Evolutionary conservation across 163 green algal species (phyloP), one percentile per base, ranked within the genome.

Genomic region (Trebouxiophyceae sp.): DNA sequence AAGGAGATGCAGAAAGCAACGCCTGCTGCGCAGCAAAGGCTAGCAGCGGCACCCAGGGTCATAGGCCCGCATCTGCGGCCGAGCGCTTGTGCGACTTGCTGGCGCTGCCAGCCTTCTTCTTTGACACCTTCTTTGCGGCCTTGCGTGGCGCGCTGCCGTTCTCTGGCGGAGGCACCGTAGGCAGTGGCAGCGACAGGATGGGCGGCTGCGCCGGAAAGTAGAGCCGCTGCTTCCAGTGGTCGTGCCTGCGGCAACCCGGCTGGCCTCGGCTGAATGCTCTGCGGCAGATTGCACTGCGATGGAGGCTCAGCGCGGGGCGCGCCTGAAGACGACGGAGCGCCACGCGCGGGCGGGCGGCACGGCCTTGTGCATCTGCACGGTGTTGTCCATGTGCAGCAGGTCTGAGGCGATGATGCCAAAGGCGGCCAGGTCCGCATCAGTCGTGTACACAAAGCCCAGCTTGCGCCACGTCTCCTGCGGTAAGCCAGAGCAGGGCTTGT

Each of bases 301-400:
- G 19, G 12, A 50, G 39, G 39, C 39, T 50, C 39, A 50, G 39
- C 39, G 19, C 39, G 39, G 39, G 39, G 12, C 19, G 12, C 19
- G 39, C 39, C 62, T 60, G 32, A 93, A 58, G 2, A 84, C 62
- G 0, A 93, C 20, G 23, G 72, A 66, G 45, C 34, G 50, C 80
- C 78, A 89, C 5, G 47, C 30, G 8, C 57, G 62, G 16, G 58
- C 45, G 7, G 69, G 67, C 7, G 76, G 74, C 62, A 93, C 78
- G 19, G 74, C 61, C 73, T 88, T 91, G 66, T 83, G 66, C 85
- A 92, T 90, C 76, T 82, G 70, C 46, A 91, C 76, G 1, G 89
- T 96, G 81, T 97, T 96, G 74, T 95, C 87, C 86, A 97, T 93
- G 82, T 97, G 89, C 65, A 96, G 77, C 33, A 97, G 73, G 73